These are phyloP conservation scores for Mycena amicta DNA, from an alignment of 768 basidiomycete species.

Conservation along the genomic window DNA sequence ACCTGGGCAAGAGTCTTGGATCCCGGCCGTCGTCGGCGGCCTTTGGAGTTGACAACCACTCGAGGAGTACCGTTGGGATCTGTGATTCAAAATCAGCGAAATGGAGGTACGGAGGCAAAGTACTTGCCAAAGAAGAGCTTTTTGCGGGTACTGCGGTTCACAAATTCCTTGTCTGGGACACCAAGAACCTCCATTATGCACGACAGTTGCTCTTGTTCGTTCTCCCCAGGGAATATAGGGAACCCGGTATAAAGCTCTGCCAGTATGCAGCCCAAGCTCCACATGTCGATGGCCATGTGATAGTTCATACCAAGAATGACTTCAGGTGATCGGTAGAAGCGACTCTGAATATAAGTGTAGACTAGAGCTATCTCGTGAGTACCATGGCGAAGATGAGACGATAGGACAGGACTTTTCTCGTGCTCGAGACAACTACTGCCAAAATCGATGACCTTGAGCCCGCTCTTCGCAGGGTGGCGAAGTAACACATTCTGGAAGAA, in stretches of 20 bases:
- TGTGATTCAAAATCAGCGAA: slow-evolving; percentile 34
- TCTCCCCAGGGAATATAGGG: slow-evolving; percentile 98
- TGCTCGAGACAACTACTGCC: slow-evolving; percentile 98
- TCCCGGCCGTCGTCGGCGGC: slow-evolving; percentile 87
- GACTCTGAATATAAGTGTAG: slow-evolving; percentile 99
- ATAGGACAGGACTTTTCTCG: slow-evolving; percentile 80
- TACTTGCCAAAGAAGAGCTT: slow-evolving; percentile 92
- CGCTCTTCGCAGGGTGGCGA: slow-evolving; percentile 93
- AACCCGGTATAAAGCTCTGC: slow-evolving; percentile 97
- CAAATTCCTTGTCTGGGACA: slow-evolving; percentile 90
- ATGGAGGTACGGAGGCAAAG: background rate
- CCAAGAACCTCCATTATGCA: slow-evolving; percentile 99
- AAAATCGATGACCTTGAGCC: slow-evolving; percentile 98
- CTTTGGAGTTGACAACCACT: slow-evolving; percentile 95
- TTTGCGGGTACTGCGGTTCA: slow-evolving; percentile 91
- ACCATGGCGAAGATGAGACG: slow-evolving; percentile 9
- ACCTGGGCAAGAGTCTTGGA: slow-evolving; percentile 89
- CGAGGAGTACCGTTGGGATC: slow-evolving; percentile 93
- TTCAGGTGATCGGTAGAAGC: slow-evolving; percentile 99
- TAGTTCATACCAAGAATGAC: slow-evolving; percentile 99
- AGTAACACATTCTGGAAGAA: slow-evolving; percentile 83
- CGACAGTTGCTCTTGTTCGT: slow-evolving; percentile 96
- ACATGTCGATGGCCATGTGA: slow-evolving; percentile 99
- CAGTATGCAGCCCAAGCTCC: slow-evolving; percentile 97
- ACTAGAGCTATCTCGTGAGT: slow-evolving; percentile 51